Base-by-base conservation (phyloP, 805 yeast genomes). In the Spencermartinsiella europaea region DNA sequence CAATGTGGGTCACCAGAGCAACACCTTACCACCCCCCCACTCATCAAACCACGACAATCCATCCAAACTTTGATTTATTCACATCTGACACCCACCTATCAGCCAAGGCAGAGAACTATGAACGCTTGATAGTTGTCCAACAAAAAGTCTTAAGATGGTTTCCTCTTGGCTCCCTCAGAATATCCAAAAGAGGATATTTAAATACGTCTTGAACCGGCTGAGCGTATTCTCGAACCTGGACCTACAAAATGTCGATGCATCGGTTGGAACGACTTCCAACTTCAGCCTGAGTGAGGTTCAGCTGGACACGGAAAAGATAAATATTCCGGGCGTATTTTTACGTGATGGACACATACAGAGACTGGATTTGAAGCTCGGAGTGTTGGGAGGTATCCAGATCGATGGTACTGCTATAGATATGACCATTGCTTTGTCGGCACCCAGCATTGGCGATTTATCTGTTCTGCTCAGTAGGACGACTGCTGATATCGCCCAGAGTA, bases 161-260 rank as follows among this genome's bases (percentile, higher is more conserved):
- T 38, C 48, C 21, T 47, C 54, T 28, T 87, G 95, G 95, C 74
- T 86, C 64, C 91, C 95, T 4, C 91, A 83, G 62, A 85, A 84
- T 64, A 72, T 90, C 36, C 96, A 89, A 59, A 84, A 85, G 66
- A 72, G 95, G 56, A 75, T 89, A 34, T 75, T 90, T 37, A 78
- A 85, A 37, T 88, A 87, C 63, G 78, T 89, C 3, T 74, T 90
- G 21, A 86, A 85, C 61, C 91, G 87, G 64, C 76, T 89, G 38
- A 80, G 90, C 14, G 67, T 90, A 36, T 86, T 90, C 59, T 84
- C 95, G 1, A 85, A 83, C 54, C 76, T 89, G 19, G 95, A 89
- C 62, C 70, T 88, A 16, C 83, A 88, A 16, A 84, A 88, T 59
- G 63, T 90, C 44, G 93, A 88, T 58, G 88, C 90, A 0, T 81